phyloP scores from a whole-genome alignment of 345 rosid species.

The Kandelia obovata region DNA sequence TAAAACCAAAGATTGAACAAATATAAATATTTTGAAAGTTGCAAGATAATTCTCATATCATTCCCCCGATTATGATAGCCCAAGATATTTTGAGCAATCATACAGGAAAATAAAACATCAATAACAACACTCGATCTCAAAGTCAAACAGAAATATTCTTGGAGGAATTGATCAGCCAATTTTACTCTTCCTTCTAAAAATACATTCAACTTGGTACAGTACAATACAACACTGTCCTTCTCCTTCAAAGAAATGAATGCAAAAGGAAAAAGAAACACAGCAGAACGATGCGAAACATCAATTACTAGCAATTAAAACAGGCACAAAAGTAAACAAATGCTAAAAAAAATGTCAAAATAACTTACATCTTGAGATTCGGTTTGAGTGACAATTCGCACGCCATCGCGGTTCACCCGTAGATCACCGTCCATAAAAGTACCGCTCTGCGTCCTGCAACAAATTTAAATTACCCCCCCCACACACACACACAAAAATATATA shows the following conservation, averaged over 20 bases:
- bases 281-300: too few species aligned
- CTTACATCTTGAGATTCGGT: constrained; percentile 56
- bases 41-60: too few species aligned
- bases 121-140: background rate
- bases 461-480: background rate
- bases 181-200: background rate
- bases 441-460: constrained; percentile 57
- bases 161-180: background rate
- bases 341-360: background rate
- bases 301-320: background rate
- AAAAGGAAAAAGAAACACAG: too few species aligned
- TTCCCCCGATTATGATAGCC: too few species aligned
- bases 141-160: background rate
- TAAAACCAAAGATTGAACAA: too few species aligned
- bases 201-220: background rate
- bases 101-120: too few species aligned
- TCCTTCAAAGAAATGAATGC: too few species aligned
- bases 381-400: constrained; percentile 71
- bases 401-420: constrained; percentile 86
- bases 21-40: too few species aligned
- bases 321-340: background rate
- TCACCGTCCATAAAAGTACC: constrained; percentile 94
- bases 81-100: too few species aligned
- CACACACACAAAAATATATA: background rate
- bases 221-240: too few species aligned